These are phyloP conservation scores for Backusella parvicylindrica DNA, from an alignment of 192 early-diverging fungal species.

Conservation along the genomic window DNA sequence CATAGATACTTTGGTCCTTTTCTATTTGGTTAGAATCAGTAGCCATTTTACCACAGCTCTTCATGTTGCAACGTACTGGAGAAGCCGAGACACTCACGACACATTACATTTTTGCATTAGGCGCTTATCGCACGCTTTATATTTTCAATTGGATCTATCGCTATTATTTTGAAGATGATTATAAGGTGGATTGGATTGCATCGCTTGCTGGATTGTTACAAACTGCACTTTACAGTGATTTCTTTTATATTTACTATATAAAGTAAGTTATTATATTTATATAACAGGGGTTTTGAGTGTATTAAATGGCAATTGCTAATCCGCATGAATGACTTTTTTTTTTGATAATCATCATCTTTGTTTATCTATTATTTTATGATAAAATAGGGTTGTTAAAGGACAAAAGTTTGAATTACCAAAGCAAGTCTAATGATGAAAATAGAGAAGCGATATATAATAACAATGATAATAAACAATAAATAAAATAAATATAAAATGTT, in stretches of 20 bases:
- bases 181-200: conserved; percentile 68
- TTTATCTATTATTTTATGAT: too few relatives aligned
- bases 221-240: conserved; percentile 94
- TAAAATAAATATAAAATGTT: not conserved
- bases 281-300: not conserved
- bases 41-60: conserved; percentile 97
- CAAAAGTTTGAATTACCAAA: conserved; percentile 69
- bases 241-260: conserved; percentile 93
- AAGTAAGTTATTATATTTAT: conserved; percentile 45
- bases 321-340: not conserved
- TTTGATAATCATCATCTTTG: not conserved
- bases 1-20: conserved; percentile 92
- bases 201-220: conserved; percentile 91
- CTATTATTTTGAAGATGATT: conserved; percentile 37
- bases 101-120: conserved; percentile 97
- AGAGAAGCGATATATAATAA: not conserved
- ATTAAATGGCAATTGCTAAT: not conserved
- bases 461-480: not conserved
- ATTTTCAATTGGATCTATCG: conserved; percentile 95
- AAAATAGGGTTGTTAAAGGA: conserved; percentile 63
- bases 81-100: conserved; percentile 99
- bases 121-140: conserved; percentile 87
- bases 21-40: conserved; percentile 96
- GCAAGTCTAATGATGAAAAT: conserved; percentile 18
- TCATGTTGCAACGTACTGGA: conserved; percentile 94